Conservation (phyloP, 345 rosid species). For the Angophora floribunda region DNA sequence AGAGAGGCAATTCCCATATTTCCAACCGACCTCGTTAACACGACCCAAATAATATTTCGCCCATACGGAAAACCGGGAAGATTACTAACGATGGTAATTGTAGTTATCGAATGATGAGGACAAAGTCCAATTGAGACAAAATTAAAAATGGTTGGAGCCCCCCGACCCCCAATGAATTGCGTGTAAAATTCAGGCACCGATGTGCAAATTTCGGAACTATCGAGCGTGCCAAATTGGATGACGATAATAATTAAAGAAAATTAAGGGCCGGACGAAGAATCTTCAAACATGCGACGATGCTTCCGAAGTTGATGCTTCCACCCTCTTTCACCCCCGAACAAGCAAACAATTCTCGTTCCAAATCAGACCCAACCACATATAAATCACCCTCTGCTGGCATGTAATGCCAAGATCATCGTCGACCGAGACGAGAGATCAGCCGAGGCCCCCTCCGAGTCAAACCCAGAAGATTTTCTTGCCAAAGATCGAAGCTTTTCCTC, state of each 20-base stretch:
- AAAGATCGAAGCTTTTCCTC: not conserved
- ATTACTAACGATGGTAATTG: not conserved
- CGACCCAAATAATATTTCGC: not conserved
- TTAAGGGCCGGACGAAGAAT: not conserved
- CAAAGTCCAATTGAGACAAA: not conserved
- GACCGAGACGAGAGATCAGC: no score
- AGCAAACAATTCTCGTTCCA: not conserved
- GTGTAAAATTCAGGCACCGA: not conserved
- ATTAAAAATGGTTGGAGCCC: not conserved
- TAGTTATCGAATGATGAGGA: not conserved
- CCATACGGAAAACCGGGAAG: not conserved
- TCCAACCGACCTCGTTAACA: fast-evolving
- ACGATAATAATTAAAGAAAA: not conserved
- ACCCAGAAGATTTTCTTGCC: not conserved
- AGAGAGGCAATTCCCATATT: not conserved
- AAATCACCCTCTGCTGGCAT: not conserved
- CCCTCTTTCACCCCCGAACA: not conserved
- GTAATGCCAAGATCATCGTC: not conserved
- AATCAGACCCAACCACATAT: not conserved
- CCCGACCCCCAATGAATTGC: not conserved
- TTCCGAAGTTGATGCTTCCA: not conserved
- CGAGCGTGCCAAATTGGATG: not conserved
- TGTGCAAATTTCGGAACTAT: not conserved
- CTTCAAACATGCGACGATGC: not conserved
- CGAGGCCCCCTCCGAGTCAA: not conserved